A percentile compares a stretch with the other conserved stretches of the same genome.
phyloP scores from a whole-genome alignment of 2,329 filamentous ascomycete species.

The Cytospora chrysosperma region DNA sequence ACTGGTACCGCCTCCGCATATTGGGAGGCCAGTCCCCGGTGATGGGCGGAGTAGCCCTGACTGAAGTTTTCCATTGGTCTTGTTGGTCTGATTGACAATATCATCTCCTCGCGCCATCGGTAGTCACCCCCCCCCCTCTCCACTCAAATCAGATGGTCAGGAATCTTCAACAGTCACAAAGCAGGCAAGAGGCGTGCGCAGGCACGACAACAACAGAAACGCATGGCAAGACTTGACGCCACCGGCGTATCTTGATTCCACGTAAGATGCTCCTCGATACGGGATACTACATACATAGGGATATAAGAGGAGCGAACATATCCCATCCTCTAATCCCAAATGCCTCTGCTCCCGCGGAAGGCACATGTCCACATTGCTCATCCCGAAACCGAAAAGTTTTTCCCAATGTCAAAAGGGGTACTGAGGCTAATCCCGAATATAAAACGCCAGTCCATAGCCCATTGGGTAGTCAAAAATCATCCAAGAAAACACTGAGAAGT shows the following conservation, averaged over 20 bases:
- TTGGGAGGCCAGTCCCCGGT: too few relatives aligned
- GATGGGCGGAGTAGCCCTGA: too few relatives aligned
- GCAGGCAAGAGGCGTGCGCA: not conserved
- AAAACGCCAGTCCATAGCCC: slow-evolving; percentile 11
- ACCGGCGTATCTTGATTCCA: not conserved
- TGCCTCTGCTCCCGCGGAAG: not conserved
- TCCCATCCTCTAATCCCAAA: not conserved
- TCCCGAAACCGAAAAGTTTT: not conserved
- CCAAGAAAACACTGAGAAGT: slow-evolving; percentile 11
- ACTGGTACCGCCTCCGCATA: too few relatives aligned
- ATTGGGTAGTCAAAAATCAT: not conserved
- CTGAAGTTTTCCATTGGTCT: too few relatives aligned
- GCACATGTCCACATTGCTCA: slow-evolving; percentile 15
- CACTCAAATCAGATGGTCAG: not conserved
- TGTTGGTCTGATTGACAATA: too few relatives aligned
- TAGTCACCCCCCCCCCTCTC: too few relatives aligned
- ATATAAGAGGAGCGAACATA: not conserved
- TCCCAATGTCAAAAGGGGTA: not conserved
- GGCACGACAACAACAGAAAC: not conserved
- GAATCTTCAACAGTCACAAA: not conserved
- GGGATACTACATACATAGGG: not conserved
- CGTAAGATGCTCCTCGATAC: slow-evolving; percentile 3
- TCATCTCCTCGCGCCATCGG: too few relatives aligned
- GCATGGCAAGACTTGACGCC: not conserved
- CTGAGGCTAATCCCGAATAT: slow-evolving; percentile 14